phyloP scores from a whole-genome alignment of 768 basidiomycete species.

The Ephemerocybe angulata region DNA sequence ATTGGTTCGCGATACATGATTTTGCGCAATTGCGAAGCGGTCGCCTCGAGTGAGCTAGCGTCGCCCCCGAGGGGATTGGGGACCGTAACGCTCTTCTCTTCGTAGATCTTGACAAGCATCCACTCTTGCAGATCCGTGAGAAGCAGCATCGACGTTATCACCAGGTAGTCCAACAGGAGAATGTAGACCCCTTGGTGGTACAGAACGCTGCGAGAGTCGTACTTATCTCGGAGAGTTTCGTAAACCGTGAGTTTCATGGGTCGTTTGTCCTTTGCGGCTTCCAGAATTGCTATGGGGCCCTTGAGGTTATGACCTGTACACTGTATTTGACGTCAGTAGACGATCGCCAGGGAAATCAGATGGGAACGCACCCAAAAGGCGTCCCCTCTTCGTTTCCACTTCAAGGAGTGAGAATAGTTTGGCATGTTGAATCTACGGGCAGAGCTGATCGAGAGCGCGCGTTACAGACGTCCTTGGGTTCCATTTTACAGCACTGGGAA shows the following conservation, averaged over 20 bases:
- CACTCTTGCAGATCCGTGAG: slow-evolving; percentile 66
- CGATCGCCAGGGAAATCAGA: background rate
- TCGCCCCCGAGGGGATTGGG: slow-evolving; percentile 8
- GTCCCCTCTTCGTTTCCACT: slow-evolving; percentile 64
- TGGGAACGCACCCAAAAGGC: slow-evolving; percentile 40
- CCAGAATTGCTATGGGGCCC: slow-evolving; percentile 62
- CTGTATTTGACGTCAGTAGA: slow-evolving; percentile 31
- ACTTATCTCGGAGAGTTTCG: slow-evolving; percentile 56
- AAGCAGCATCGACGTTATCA: slow-evolving; percentile 64
- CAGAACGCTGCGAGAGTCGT: slow-evolving; percentile 50
- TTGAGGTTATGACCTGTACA: slow-evolving; percentile 59
- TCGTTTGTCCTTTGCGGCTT: slow-evolving; percentile 45
- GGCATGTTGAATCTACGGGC: slow-evolving; percentile 68
- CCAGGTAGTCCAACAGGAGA: slow-evolving; percentile 66
- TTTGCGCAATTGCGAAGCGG: slow-evolving; percentile 48
- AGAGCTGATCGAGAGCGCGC: slow-evolving; percentile 23
- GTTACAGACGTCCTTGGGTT: slow-evolving; percentile 1
- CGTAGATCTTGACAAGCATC: slow-evolving; percentile 32
- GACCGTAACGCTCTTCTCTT: slow-evolving; percentile 17
- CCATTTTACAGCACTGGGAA: slow-evolving; percentile 5
- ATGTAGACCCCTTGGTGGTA: slow-evolving; percentile 64
- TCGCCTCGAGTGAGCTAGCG: slow-evolving; percentile 3
- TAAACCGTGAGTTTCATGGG: slow-evolving; percentile 55
- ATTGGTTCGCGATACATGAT: slow-evolving; percentile 57
- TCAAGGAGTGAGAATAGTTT: slow-evolving; percentile 56